Evolutionary conservation across 2,329 filamentous ascomycete species (phyloP).

Genomic region (Arachnomyces sp.): DNA sequence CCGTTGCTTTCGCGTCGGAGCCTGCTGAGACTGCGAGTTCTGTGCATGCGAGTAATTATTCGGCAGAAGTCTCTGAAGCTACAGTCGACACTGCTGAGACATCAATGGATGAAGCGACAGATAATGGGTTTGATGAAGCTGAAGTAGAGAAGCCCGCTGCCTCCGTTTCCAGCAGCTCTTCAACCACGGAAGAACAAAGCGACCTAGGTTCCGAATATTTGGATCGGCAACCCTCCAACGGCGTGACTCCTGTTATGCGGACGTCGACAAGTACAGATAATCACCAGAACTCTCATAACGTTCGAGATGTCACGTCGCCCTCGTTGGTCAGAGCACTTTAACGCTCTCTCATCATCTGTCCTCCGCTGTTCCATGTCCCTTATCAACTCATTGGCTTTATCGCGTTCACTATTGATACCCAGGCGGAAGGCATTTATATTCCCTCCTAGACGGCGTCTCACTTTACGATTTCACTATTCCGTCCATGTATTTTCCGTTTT

Average conservation of each 20-base stretch:
- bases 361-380: constrained; percentile 15
- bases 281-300: too few species aligned
- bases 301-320: not conserved
- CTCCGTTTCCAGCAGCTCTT: too few species aligned
- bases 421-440: not conserved
- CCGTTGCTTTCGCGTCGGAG: constrained; percentile 3
- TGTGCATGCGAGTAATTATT: not conserved
- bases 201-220: too few species aligned
- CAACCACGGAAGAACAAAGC: too few species aligned
- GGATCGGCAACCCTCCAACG: too few species aligned
- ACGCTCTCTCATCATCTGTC: constrained; percentile 8
- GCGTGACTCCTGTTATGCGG: too few species aligned
- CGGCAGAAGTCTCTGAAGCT: constrained; percentile 15
- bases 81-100: constrained; percentile 20
- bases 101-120: constrained; percentile 15
- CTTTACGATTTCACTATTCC: not conserved
- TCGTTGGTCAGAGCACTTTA: constrained; percentile 8
- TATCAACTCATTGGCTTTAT: constrained; percentile 3
- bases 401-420: constrained; percentile 5
- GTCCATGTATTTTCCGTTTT: too few species aligned
- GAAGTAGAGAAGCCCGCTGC: too few species aligned
- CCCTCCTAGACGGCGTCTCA: not conserved
- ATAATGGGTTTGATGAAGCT: constrained; percentile 5
- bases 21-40: constrained; percentile 7
- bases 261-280: too few species aligned